Conservation (phyloP, 1,284 basidiomycete species). For the Neotropicomus parvogracilis region DNA sequence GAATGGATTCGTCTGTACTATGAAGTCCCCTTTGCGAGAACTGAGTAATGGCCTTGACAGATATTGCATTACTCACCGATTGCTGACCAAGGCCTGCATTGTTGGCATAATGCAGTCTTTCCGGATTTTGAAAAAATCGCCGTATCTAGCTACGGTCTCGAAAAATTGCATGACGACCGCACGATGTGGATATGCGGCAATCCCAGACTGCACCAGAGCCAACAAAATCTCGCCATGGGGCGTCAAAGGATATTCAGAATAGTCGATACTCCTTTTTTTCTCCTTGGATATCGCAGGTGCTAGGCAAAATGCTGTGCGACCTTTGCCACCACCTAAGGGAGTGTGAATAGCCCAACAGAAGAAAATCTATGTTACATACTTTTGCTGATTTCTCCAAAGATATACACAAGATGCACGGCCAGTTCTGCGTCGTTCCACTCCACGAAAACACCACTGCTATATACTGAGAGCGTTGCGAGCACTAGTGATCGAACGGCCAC, state of each 20-base stretch:
- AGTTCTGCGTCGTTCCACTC: conserved; percentile 96
- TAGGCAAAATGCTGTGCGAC: conserved; percentile 71
- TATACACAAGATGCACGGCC: conserved; percentile 86
- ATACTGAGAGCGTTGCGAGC: conserved; percentile 68
- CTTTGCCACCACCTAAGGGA: conserved; percentile 61
- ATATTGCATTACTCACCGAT: conserved; percentile 50
- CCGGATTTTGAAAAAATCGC: conserved; percentile 94
- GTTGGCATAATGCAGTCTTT: conserved; percentile 83
- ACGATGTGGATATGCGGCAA: conserved; percentile 82
- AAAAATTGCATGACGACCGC: conserved; percentile 93
- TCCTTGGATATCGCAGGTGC: conserved; percentile 65
- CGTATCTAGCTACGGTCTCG: conserved; percentile 88
- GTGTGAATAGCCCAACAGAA: conserved; percentile 1
- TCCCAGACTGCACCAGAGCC: conserved; percentile 78
- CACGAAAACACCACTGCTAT: conserved; percentile 52
- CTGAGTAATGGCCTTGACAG: neutral
- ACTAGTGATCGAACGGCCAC: conserved; percentile 70
- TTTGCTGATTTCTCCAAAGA: conserved; percentile 92
- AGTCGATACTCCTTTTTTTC: conserved; percentile 67
- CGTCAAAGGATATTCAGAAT: conserved; percentile 84
- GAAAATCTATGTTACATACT: conserved; percentile 39
- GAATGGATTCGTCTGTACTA: conserved; percentile 67
- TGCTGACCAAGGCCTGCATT: conserved; percentile 86
- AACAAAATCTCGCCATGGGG: conserved; percentile 88
- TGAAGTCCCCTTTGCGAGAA: conserved; percentile 76